Evolutionary conservation across 768 basidiomycete genomes (phyloP).

Genomic region (Suillus subluteus): DNA sequence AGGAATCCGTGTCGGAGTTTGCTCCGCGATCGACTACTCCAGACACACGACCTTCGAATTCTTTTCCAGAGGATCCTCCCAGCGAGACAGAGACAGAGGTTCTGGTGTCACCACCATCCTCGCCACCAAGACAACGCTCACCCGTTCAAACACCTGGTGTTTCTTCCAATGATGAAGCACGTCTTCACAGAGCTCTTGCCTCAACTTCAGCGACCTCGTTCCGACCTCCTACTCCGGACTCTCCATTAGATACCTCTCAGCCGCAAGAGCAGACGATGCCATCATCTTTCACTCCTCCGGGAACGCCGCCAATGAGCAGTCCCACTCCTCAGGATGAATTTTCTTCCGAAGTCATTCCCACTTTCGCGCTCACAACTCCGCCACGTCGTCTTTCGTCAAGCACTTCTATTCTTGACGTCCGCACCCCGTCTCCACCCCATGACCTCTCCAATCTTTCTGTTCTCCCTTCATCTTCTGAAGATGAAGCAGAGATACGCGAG

Average conservation of each 20-base stretch:
- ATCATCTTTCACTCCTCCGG: slow-evolving; percentile 27
- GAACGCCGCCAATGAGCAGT: slow-evolving; percentile 24
- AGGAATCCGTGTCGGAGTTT: slow-evolving; percentile 32
- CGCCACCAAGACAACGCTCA: slow-evolving; percentile 19
- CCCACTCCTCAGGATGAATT: slow-evolving; percentile 7
- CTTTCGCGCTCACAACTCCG: slow-evolving; percentile 46
- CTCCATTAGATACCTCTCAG: slow-evolving; percentile 1
- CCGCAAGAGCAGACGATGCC: slow-evolving; percentile 3
- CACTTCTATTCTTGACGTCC: slow-evolving; percentile 50
- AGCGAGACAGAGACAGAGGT: slow-evolving; percentile 33
- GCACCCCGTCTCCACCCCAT: slow-evolving; percentile 65
- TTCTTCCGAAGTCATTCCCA: slow-evolving; percentile 17
- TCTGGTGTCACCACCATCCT: slow-evolving; percentile 26
- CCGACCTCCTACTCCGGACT: slow-evolving; percentile 13
- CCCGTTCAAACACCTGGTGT: slow-evolving; percentile 17
- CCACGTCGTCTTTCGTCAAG: slow-evolving; percentile 46
- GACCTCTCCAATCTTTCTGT: slow-evolving; percentile 69
- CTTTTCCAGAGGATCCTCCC: slow-evolving; percentile 21
- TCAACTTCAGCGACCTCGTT: slow-evolving; percentile 24
- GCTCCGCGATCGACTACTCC: slow-evolving; percentile 32
- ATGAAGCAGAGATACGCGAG: slow-evolving; percentile 43
- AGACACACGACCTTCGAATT: slow-evolving; percentile 22
- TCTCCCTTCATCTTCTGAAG: slow-evolving; percentile 59
- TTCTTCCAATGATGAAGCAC: slow-evolving; percentile 17
- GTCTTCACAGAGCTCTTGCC: slow-evolving; percentile 22